Evolutionary conservation across 768 basidiomycete species (phyloP).

Genomic region (Mycena chlorophos): DNA sequence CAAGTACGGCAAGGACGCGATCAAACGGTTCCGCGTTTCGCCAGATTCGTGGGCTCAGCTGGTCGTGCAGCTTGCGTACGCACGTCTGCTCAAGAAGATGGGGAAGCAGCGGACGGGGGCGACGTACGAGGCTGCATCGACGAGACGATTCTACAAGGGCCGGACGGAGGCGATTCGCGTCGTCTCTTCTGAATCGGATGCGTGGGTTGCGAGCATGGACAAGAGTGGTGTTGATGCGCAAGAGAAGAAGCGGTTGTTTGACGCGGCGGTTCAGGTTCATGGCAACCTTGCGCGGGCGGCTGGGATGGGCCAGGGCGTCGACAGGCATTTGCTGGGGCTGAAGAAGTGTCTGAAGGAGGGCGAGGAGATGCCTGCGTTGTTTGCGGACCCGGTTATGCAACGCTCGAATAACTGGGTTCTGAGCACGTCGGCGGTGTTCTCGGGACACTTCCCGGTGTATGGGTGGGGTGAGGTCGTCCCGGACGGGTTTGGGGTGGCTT

Average conservation of each 20-base stretch:
- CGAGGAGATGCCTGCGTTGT: conserved; percentile 69
- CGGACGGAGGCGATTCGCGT: conserved; percentile 93
- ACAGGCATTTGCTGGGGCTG: conserved; percentile 85
- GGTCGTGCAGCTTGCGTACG: conserved; percentile 87
- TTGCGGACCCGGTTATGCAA: conserved; percentile 69
- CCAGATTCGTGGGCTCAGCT: conserved; percentile 96
- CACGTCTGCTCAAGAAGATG: conserved; percentile 52
- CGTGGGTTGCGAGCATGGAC: conserved; percentile 78
- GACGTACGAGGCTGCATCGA: conserved; percentile 94
- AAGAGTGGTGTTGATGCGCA: conserved; percentile 40
- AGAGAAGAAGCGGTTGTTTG: conserved; percentile 55
- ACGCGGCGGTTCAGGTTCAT: conserved; percentile 64
- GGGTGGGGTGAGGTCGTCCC: conserved; percentile 97
- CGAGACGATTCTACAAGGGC: conserved; percentile 85
- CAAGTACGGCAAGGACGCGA: conserved; percentile 79
- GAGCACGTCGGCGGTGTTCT: conserved; percentile 87
- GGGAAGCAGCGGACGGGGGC: conserved; percentile 60
- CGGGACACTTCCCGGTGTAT: conserved; percentile 80
- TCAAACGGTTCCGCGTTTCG: conserved; percentile 86
- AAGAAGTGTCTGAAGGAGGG: conserved; percentile 63
- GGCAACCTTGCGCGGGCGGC: conserved; percentile 63
- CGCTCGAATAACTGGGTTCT: conserved; percentile 83
- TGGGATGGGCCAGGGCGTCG: conserved; percentile 72
- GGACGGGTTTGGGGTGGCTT: conserved; percentile 92
- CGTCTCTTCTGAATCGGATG: conserved; percentile 72